Percentiles rank a stretch among this genome's conserved stretches.
phyloP scores from a whole-genome alignment of 2,329 filamentous ascomycete genomes.

The Plectosphaerella cucumerina region DNA sequence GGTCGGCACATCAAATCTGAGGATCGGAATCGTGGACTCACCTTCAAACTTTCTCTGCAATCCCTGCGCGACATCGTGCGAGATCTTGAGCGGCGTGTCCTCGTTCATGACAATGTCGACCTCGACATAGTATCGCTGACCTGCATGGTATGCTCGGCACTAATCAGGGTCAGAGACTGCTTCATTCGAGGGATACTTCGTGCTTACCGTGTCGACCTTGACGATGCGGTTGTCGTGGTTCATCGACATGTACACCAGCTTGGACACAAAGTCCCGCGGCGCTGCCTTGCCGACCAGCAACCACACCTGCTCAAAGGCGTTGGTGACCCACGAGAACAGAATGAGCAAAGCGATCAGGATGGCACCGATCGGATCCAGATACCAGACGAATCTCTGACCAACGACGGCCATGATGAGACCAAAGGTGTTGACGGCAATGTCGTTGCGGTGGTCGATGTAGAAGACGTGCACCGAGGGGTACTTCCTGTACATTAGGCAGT shows the following conservation, averaged over 20 bases:
- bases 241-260: slow-evolving; percentile 51
- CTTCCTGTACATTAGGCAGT: slow-evolving; percentile 47
- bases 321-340: slow-evolving; percentile 56
- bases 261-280: slow-evolving; percentile 51
- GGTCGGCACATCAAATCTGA: slow-evolving; percentile 2
- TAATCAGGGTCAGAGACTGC: slow-evolving; percentile 12
- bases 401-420: slow-evolving; percentile 52
- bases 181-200: neutral
- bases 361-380: slow-evolving; percentile 56
- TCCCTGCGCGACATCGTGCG: slow-evolving; percentile 56
- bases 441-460: slow-evolving; percentile 54
- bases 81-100: slow-evolving; percentile 47
- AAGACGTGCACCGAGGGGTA: slow-evolving; percentile 54
- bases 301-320: slow-evolving; percentile 59
- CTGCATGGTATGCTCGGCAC: slow-evolving; percentile 57
- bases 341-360: slow-evolving; percentile 58
- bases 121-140: slow-evolving; percentile 58
- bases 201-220: slow-evolving; percentile 50
- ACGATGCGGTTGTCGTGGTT: slow-evolving; percentile 49
- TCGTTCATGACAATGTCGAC: slow-evolving; percentile 59
- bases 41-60: slow-evolving; percentile 59
- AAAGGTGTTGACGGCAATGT: slow-evolving; percentile 51
- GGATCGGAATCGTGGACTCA: slow-evolving; percentile 1
- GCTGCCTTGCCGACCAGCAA: slow-evolving; percentile 58
- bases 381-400: slow-evolving; percentile 51